These are phyloP conservation scores for Endoconidiophora laricicola DNA, from an alignment of 2,329 filamentous ascomycete species.

Conservation along the genomic window DNA sequence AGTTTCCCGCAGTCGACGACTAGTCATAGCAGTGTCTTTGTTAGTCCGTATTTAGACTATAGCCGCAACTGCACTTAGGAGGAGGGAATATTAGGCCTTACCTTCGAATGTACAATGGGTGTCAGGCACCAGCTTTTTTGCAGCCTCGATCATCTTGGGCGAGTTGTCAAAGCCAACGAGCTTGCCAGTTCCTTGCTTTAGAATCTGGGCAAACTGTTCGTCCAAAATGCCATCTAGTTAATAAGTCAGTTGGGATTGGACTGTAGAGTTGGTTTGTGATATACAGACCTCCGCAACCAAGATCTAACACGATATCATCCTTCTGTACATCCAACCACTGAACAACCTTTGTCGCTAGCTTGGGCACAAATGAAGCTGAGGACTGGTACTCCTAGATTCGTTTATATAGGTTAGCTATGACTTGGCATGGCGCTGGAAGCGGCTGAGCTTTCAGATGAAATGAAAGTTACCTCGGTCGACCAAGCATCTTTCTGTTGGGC, in stretches of 20 bases:
- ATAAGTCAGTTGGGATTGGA: slow-evolving; percentile 7
- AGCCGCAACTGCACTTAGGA: neutral
- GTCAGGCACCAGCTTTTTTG: slow-evolving; percentile 24
- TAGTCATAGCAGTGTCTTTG: neutral
- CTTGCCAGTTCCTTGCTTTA: slow-evolving; percentile 28
- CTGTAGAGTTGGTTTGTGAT: neutral
- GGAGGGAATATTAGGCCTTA: slow-evolving; percentile 13
- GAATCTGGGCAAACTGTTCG: slow-evolving; percentile 31
- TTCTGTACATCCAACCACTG: slow-evolving; percentile 40
- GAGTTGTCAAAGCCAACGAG: slow-evolving; percentile 45
- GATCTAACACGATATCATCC: slow-evolving; percentile 41
- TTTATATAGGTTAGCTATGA: neutral
- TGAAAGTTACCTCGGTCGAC: slow-evolving; percentile 22
- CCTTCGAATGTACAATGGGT: slow-evolving; percentile 29
- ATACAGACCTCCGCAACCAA: slow-evolving; percentile 43
- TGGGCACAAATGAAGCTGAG: slow-evolving; percentile 47
- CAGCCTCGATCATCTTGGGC: slow-evolving; percentile 38
- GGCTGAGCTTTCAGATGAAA: neutral
- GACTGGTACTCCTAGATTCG: slow-evolving; percentile 36
- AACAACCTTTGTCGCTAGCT: slow-evolving; percentile 40
- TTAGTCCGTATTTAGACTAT: too few relatives aligned
- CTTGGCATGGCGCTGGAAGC: neutral
- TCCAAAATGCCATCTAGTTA: slow-evolving; percentile 40
- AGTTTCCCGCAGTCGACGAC: slow-evolving; percentile 7
- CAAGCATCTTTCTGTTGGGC: slow-evolving; percentile 20